Evolutionary conservation across 2,329 filamentous ascomycete genomes (phyloP), one percentile per base, ranked within the genome.

Genomic region (Aspergillus novofumigatus): DNA sequence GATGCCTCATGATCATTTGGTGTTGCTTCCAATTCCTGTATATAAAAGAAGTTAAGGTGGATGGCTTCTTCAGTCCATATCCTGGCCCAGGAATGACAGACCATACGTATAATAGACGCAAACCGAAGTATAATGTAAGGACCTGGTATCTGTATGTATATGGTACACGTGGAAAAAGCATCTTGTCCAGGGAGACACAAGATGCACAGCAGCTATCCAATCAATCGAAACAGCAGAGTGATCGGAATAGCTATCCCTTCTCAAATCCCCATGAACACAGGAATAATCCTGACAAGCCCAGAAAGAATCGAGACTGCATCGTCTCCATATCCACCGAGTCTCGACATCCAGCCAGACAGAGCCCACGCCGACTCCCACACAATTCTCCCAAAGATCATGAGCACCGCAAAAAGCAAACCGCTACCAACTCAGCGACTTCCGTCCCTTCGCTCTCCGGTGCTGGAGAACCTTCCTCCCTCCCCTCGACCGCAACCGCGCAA

Each of bases 381-480:
- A 21, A 20, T 10, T 23, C 42, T 6, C 42, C 7, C 1, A 49
- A 55, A 55, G 32, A 38, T 10, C 54, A 50, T 50, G 25, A 58
- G 25, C 53, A 49, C 9, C 3, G 3, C 17, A 50, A 45, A 28
- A 47, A 48, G n/a, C 42, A 28, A 28, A 44, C 26, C 28, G n/a
- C 64, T 72, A 84, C 77, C 82, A 83, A 67, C 79, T 83, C 71
- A 83, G 67, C 51, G 69, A 74, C 62, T 71, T 78, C 69, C 83
- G 77, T 25, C 81, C 80, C 77, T 83, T 86, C 55, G 77, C 67
- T 65, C 76, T 73, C 69, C 84, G 76, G 67, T 83, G 76, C 71
- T 77, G 78, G 62, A 87, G 62, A 51, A 81, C 75, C 69, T 78
- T 78, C 65, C 81, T 73, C 25, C 85, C 85, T 52, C 78, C 81